Base-by-base conservation (phyloP, 106 monocot species). In the Iris macrosiphon region DNA sequence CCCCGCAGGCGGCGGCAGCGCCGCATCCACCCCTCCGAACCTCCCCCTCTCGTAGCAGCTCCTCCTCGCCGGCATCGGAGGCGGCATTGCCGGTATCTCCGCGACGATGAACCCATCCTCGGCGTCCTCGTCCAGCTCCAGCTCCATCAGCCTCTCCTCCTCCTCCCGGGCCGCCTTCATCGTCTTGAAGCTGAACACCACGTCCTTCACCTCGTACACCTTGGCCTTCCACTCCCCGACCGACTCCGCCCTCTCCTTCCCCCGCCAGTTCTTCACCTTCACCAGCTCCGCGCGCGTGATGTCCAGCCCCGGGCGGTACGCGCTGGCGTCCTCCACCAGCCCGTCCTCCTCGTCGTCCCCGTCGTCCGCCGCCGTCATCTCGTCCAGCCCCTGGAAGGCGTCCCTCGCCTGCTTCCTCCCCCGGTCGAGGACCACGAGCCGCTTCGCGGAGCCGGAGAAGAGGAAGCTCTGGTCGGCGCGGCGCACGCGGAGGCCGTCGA, bases 61-160 rank as follows among this genome's bases (percentile, higher is more conserved):
- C 24, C 60, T 79, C 12, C 87, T 66, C 1, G 79, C 63, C 0
- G 80, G 77, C 15, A 67, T 45, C 49, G 61, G 72, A 6, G 34
- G 39, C n/a, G n/a, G n/a, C n/a, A n/a, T n/a, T 23, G 22, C 16
- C 1, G 25, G 12, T 28, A 87, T 67, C 32, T 88, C 88, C 23
- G 93, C 93, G n/a, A 93, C 88, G 13, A 93, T 52, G 63, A 84
- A 88, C 15, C 78, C 92, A 4, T 83, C 92, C 31, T 92, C 82
- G 16, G 69, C 74, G 0, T 76, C 78, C 13, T 78, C 81, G 3
- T 75, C 61, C 3, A 92, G 56, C 50, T 75, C 68, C 15, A 76
- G 62, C 42, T 66, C 58, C 12, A 68, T 42, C 21, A 68, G 33
- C 14, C 34, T 61, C 17, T 67, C 62, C 26, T 66, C 78, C 39